A percentile compares a stretch with the other conserved stretches of the same genome.
Evolutionary conservation across 2,329 filamentous ascomycete species (phyloP).

Genomic region (Cladosporium sp.): DNA sequence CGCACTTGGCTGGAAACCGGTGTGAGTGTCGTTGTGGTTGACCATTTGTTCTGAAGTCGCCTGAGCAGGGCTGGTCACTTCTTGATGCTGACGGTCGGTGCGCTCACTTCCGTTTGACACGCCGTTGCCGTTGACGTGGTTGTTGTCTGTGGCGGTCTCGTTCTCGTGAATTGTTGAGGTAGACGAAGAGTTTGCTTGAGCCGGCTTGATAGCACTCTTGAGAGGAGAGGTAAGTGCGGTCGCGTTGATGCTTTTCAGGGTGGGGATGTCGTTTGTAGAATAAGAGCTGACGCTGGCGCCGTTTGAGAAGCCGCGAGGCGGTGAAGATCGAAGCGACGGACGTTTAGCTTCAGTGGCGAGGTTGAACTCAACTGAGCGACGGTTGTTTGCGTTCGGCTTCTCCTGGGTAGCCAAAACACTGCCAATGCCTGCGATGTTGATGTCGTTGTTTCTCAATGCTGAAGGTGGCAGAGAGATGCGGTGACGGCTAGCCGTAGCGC

Average conservation of each 20-base stretch:
- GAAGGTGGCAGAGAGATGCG: constrained; percentile 44
- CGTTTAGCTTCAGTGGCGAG: constrained; percentile 49
- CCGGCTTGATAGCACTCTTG: constrained; percentile 28
- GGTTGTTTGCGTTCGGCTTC: constrained; percentile 45
- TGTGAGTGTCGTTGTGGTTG: constrained; percentile 59
- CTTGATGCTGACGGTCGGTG: constrained; percentile 48
- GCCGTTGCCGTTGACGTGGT: constrained; percentile 63
- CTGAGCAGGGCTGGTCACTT: constrained; percentile 57
- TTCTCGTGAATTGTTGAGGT: constrained; percentile 65
- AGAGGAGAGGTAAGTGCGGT: constrained; percentile 30
- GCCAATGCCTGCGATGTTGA: constrained; percentile 41
- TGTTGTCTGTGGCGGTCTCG: constrained; percentile 63
- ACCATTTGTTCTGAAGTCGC: constrained; percentile 49
- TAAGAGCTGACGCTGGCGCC: constrained; percentile 76
- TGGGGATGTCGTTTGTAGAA: constrained; percentile 86
- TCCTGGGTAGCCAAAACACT: constrained; percentile 45
- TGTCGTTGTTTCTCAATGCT: constrained; percentile 37
- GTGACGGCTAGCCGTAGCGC: constrained; percentile 50
- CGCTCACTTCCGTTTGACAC: constrained; percentile 12
- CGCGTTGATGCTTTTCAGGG: constrained; percentile 68
- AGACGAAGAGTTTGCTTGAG: constrained; percentile 48
- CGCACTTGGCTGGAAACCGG: constrained; percentile 77
- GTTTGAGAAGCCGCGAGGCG: constrained; percentile 58
- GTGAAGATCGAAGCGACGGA: constrained; percentile 57
- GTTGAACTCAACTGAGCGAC: constrained; percentile 52